These are phyloP conservation scores for Ganoderma lucidum DNA, from an alignment of 1,284 basidiomycete species.

Conservation along the genomic window DNA sequence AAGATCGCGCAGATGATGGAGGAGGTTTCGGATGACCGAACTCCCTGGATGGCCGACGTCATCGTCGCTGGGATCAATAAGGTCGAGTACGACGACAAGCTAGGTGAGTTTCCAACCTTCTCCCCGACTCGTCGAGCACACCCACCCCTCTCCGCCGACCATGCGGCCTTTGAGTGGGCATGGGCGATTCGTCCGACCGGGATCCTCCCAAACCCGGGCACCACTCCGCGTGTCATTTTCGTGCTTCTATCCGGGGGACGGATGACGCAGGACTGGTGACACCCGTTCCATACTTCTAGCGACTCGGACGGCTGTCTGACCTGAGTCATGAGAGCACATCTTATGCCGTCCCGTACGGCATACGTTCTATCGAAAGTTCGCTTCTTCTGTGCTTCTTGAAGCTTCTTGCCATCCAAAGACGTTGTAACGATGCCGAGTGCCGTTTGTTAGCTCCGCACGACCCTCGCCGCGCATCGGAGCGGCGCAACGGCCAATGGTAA, in stretches of 20 bases:
- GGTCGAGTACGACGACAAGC: conserved; percentile 71
- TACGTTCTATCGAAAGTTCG: not conserved
- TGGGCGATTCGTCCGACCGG: not conserved
- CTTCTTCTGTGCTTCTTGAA: not conserved
- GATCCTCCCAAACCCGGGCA: not conserved
- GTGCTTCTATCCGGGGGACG: not conserved
- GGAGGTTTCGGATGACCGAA: conserved; percentile 64
- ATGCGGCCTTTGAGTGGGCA: not conserved
- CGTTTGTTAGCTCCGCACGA: not conserved
- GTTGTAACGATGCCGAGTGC: not conserved
- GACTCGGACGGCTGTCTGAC: not conserved
- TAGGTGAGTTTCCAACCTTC: conserved; percentile 54
- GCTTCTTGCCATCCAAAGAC: not conserved
- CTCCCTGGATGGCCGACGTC: conserved; percentile 78
- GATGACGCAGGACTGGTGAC: not conserved
- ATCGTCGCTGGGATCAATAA: conserved; percentile 66
- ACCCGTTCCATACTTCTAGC: not conserved
- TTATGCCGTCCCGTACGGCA: not conserved
- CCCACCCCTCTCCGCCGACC: too few species aligned
- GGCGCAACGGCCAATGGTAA: too few species aligned
- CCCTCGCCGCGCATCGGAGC: not conserved
- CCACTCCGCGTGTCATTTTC: not conserved
- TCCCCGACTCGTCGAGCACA: not conserved
- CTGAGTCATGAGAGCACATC: not conserved
- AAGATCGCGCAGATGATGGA: conserved; percentile 72